Evolutionary conservation across 352 stramenopile genomes (phyloP).

Genomic region (Pythium oligandrum): DNA sequence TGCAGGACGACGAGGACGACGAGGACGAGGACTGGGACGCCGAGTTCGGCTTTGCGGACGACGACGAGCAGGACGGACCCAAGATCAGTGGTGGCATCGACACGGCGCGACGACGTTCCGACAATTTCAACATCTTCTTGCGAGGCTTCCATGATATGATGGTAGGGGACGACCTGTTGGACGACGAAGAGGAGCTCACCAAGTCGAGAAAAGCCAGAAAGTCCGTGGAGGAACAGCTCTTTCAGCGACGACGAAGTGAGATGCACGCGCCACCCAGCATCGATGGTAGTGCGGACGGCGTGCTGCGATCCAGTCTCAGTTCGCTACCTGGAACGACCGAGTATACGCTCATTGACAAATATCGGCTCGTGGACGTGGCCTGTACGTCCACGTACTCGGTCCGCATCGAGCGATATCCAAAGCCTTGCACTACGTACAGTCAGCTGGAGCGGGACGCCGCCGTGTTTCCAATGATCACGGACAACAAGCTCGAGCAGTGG

Average conservation of each 20-base stretch:
- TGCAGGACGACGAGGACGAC: slow-evolving; percentile 21
- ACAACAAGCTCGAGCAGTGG: slow-evolving; percentile 76
- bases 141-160: slow-evolving; percentile 74
- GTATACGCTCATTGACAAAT: slow-evolving; percentile 66
- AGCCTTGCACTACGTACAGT: slow-evolving; percentile 64
- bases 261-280: slow-evolving; percentile 20
- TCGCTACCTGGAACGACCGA: slow-evolving; percentile 47
- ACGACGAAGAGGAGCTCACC: slow-evolving; percentile 26
- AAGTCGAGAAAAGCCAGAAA: slow-evolving; percentile 16
- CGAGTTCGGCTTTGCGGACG: slow-evolving; percentile 67
- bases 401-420: slow-evolving; percentile 74
- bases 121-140: slow-evolving; percentile 85
- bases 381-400: slow-evolving; percentile 71
- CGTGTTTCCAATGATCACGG: slow-evolving; percentile 52
- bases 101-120: slow-evolving; percentile 43
- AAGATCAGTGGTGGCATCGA: slow-evolving; percentile 40
- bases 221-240: slow-evolving; percentile 52
- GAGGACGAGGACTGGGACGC: slow-evolving; percentile 74
- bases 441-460: slow-evolving; percentile 43
- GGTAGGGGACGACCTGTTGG: slow-evolving; percentile 56
- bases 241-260: slow-evolving; percentile 45
- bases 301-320: slow-evolving; percentile 47
- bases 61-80: slow-evolving; percentile 39
- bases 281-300: slow-evolving; percentile 40
- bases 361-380: slow-evolving; percentile 61